phyloP scores from a whole-genome alignment of 2,329 filamentous ascomycete genomes.

The Blastomyces emzantsi region DNA sequence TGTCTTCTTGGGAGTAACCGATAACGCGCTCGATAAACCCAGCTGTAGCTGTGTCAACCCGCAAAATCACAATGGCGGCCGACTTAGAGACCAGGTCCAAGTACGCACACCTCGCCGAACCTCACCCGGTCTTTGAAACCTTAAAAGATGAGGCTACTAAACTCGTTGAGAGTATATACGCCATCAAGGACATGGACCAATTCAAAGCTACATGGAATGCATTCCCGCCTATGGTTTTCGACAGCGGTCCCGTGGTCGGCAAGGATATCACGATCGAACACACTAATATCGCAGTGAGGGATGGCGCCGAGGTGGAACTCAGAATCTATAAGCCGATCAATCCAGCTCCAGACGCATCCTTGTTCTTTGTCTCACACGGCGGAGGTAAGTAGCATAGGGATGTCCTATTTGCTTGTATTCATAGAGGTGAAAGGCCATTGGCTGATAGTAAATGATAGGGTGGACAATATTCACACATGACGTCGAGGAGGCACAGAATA shows the following conservation, averaged over 20 bases:
- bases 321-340: conserved; percentile 8
- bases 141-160: conserved; percentile 1
- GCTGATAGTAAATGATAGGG: neutral
- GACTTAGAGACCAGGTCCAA: neutral
- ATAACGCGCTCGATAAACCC: neutral
- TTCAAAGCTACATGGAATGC: conserved; percentile 5
- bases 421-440: neutral
- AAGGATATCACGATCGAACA: conserved; percentile 5
- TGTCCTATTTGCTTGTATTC: neutral
- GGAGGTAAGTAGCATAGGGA: neutral
- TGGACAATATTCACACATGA: conserved; percentile 4
- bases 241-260: neutral
- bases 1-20: neutral
- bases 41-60: neutral
- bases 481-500: conserved; percentile 4
- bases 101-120: conserved; percentile 1
- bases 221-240: conserved; percentile 1
- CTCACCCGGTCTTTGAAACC: neutral
- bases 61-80: neutral
- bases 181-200: neutral
- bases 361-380: conserved; percentile 2
- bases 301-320: conserved; percentile 2
- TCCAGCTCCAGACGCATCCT: neutral
- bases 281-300: neutral
- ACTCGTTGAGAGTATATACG: neutral